These are phyloP conservation scores for Ceratocystis lukuohia DNA, from an alignment of 2,329 filamentous ascomycete species.

Conservation along the genomic window DNA sequence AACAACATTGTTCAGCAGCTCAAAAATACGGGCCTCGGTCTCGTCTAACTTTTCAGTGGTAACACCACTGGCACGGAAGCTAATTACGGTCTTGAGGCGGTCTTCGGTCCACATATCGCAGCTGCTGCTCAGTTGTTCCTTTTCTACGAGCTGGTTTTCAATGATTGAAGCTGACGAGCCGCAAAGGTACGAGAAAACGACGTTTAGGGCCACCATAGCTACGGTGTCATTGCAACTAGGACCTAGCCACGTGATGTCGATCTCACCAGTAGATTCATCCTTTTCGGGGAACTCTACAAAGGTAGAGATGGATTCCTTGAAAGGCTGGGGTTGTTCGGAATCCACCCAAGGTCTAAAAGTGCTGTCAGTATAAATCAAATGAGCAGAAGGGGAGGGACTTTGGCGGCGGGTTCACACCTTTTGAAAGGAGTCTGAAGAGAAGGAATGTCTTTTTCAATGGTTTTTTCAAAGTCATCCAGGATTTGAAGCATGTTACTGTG, in stretches of 20 bases:
- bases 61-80: conserved; percentile 75
- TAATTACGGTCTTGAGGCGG: conserved; percentile 69
- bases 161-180: conserved; percentile 87
- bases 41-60: conserved; percentile 71
- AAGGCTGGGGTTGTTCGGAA: conserved; percentile 59
- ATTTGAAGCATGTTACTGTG: conserved; percentile 67
- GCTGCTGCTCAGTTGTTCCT: conserved; percentile 78
- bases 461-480: conserved; percentile 76
- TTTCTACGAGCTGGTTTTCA: conserved; percentile 85
- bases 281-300: conserved; percentile 89
- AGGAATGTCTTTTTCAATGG: conserved; percentile 72
- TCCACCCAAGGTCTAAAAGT: conserved; percentile 64
- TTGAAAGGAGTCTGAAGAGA: conserved; percentile 61
- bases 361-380: conserved; percentile 3
- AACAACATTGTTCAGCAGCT: conserved; percentile 68
- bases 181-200: conserved; percentile 74
- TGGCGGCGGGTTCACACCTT: conserved; percentile 29
- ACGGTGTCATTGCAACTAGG: conserved; percentile 63
- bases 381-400: too few species aligned
- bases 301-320: conserved; percentile 60
- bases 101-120: conserved; percentile 68
- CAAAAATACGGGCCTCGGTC: conserved; percentile 75
- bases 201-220: conserved; percentile 58
- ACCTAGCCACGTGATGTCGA: conserved; percentile 75
- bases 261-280: conserved; percentile 84